Percentiles rank a stretch among this genome's conserved stretches.
Evolutionary conservation across 768 basidiomycete genomes (phyloP).

Genomic region (Phaeolepiota aurea): DNA sequence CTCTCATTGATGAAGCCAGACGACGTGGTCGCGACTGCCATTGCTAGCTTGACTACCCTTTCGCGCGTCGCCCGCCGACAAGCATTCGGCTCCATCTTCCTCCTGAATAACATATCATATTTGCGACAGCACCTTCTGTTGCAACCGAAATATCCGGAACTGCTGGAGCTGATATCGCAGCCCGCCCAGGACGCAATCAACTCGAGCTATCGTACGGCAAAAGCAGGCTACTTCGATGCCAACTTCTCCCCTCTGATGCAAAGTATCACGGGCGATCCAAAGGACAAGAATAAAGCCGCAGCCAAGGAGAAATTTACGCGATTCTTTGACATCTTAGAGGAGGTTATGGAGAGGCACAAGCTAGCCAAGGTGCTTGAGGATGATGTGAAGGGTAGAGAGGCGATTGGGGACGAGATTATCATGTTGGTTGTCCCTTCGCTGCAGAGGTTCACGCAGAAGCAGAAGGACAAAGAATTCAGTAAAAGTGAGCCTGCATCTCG

Average conservation of each 20-base stretch:
- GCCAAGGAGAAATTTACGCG: conserved; percentile 78
- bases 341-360: conserved; percentile 68
- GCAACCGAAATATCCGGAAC: conserved; percentile 35
- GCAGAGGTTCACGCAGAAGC: conserved; percentile 66
- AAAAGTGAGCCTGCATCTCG: conserved; percentile 48
- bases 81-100: conserved; percentile 65
- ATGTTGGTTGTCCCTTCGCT: conserved; percentile 71
- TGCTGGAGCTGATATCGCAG: conserved; percentile 48
- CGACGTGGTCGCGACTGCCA: conserved; percentile 63
- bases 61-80: conserved; percentile 52
- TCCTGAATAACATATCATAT: conserved; percentile 74
- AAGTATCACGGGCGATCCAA: conserved; percentile 54
- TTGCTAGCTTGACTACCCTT: conserved; percentile 54
- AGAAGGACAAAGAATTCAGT: conserved; percentile 76
- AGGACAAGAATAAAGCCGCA: conserved; percentile 49
- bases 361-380: conserved; percentile 64
- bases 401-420: conserved; percentile 64
- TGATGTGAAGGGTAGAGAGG: conserved; percentile 49
- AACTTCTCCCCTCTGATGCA: conserved; percentile 78
- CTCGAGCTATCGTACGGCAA: conserved; percentile 70
- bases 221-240: conserved; percentile 77
- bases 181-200: conserved; percentile 55
- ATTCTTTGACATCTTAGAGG: conserved; percentile 77
- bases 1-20: conserved; percentile 26
- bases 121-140: conserved; percentile 52